A percentile compares a stretch with the other conserved stretches of the same genome.
Evolutionary conservation across 805 yeast species (phyloP).

Genomic region (Teunomyces tritomae): DNA sequence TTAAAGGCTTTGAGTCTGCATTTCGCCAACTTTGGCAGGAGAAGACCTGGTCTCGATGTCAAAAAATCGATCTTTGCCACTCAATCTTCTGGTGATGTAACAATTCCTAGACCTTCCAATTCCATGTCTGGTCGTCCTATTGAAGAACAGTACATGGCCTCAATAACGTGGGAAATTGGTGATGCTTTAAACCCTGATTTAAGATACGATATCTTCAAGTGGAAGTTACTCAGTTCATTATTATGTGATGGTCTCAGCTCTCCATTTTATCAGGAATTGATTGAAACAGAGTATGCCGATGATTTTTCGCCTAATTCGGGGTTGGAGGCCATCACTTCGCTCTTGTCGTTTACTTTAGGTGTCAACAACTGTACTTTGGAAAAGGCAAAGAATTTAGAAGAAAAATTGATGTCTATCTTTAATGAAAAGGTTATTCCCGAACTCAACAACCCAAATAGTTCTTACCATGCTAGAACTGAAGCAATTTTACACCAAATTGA

Average conservation of each 20-base stretch:
- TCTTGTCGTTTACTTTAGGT: constrained; percentile 79
- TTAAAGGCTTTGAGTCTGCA: constrained; percentile 53
- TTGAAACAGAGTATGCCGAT: constrained; percentile 80
- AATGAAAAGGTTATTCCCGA: constrained; percentile 36
- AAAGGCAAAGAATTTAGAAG: constrained; percentile 46
- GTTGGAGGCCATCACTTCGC: constrained; percentile 74
- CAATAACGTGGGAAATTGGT: constrained; percentile 88
- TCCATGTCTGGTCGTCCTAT: constrained; percentile 49
- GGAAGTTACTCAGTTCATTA: constrained; percentile 68
- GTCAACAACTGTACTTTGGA: constrained; percentile 65
- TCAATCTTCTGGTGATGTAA: constrained; percentile 13
- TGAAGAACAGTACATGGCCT: constrained; percentile 72
- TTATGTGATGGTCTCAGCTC: constrained; percentile 91
- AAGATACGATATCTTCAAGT: constrained; percentile 64
- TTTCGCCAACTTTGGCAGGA: constrained; percentile 50
- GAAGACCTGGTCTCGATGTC: constrained; percentile 32
- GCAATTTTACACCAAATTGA: constrained; percentile 90
- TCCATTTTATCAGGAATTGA: constrained; percentile 79
- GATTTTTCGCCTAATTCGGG: constrained; percentile 90
- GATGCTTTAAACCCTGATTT: constrained; percentile 52
- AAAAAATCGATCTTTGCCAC: constrained; percentile 46
- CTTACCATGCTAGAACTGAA: constrained; percentile 51
- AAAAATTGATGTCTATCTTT: constrained; percentile 47
- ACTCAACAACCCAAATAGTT: constrained; percentile 18
- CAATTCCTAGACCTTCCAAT: constrained; percentile 74